Base-by-base conservation (phyloP, 495 filamentous ascomycete species). In the Penicillium pancosmium region DNA sequence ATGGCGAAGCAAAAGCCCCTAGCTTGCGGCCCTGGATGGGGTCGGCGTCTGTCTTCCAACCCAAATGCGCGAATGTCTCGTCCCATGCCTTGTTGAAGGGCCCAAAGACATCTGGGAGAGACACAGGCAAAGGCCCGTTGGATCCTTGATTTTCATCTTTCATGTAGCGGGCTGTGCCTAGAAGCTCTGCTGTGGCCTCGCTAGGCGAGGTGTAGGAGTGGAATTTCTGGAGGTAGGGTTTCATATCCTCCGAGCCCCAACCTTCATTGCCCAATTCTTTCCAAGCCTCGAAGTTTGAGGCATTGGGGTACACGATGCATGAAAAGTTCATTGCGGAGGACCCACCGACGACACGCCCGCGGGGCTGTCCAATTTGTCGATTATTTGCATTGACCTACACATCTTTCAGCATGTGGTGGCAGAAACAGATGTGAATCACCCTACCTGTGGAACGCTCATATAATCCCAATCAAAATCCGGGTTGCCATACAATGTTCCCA, bases 381-480 rank as follows among this genome's bases (percentile, higher is more conserved):
- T 63, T 63, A n/a, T 73, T 67, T 6, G 59, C 55, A 53, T 67
- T 38, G 52, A 21, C 54, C 59, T 52, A 25, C 11, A 52, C 13
- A 56, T 38, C n/a, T 27, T 23, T 47, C 0, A 40, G 51, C 5
- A 43, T 35, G 12, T 1, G 4, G 21, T 27, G 11, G 12, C n/a
- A 15, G 16, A 31, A n/a, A 2, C 5, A 13, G 33, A 21, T 33
- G 8, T 10, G 0, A 53, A 1, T 12, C 15, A 13, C n/a, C 63
- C 35, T 57, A 82, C 78, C 69, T 86, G 82, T 11, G 82, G 82
- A 13, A 75, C 67, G 11, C 80, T 83, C 46, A 64, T 70, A 44
- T 80, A 82, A 44, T 79, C 74, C 84, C 83, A 86, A 60, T 83
- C 82, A 64, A 79, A 82, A 18, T 81, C 75, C 0, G 75, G 58